phyloP scores from a whole-genome alignment of 768 basidiomycete species.

The Pulveroboletus sp. region DNA sequence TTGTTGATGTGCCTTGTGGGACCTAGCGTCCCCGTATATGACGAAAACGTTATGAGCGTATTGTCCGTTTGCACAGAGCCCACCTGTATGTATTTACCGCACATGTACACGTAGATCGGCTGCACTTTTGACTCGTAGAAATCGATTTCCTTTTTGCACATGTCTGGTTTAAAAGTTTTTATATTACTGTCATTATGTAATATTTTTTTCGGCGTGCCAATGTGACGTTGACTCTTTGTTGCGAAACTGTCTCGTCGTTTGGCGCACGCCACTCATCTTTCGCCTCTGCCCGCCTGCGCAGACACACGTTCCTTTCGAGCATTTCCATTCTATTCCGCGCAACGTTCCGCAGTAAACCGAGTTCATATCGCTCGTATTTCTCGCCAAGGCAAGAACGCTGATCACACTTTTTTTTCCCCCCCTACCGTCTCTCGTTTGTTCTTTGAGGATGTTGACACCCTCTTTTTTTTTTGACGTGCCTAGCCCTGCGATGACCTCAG shows the following conservation, averaged over 20 bases:
- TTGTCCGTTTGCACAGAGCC: conserved; percentile 16
- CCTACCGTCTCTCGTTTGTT: too few relatives aligned
- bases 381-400: not conserved
- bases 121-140: conserved; percentile 16
- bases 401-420: not conserved
- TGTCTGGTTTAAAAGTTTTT: too few relatives aligned
- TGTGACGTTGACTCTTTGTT: too few relatives aligned
- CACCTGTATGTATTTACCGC: conserved; percentile 24
- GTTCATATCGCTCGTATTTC: not conserved
- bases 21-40: conserved; percentile 6
- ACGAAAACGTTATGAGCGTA: conserved; percentile 24
- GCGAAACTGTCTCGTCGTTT: too few relatives aligned
- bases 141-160: not conserved
- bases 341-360: too few relatives aligned
- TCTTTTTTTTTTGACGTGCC: conserved; percentile 15
- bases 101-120: conserved; percentile 25
- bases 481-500: conserved; percentile 22
- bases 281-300: not conserved
- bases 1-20: conserved; percentile 10
- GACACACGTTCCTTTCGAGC: not conserved
- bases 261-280: too few relatives aligned
- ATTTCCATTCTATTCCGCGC: too few relatives aligned
- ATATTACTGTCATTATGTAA: too few relatives aligned
- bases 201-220: too few relatives aligned
- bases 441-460: too few relatives aligned